Percentiles rank a stretch among this genome's conserved stretches.
Conservation (phyloP, 768 basidiomycete genomes). For the Hysterangium stoloniferum region DNA sequence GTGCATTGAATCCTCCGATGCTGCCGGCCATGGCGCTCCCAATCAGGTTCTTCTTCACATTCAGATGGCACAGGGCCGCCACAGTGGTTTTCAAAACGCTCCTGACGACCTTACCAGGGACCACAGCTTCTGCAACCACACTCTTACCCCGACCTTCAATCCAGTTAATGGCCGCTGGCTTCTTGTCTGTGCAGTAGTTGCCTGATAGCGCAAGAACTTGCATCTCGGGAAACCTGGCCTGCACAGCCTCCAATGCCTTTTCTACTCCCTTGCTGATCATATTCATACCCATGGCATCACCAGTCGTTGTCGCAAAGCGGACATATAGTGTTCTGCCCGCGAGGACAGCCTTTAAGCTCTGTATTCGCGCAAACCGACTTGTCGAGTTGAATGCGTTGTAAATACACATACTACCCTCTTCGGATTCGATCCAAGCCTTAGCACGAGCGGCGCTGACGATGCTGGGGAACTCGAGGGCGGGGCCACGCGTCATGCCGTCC, state of each 20-base stretch:
- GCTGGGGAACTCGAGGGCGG: constrained; percentile 92
- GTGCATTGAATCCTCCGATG: constrained; percentile 98
- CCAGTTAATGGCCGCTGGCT: constrained; percentile 99
- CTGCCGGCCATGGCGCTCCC: constrained; percentile 98
- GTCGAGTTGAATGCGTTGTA: constrained; percentile 90
- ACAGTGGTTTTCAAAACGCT: constrained; percentile 94
- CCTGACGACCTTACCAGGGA: constrained; percentile 85
- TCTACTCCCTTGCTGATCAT: constrained; percentile 99
- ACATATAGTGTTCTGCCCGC: constrained; percentile 92
- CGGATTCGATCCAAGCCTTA: constrained; percentile 78
- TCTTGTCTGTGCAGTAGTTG: constrained; percentile 99
- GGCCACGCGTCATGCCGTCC: constrained; percentile 97
- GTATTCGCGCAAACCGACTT: constrained; percentile 83
- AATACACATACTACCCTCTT: constrained; percentile 68
- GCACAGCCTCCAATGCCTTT: constrained; percentile 79
- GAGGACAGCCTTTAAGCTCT: constrained; percentile 78
- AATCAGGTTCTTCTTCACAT: constrained; percentile 94
- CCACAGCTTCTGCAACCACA: constrained; percentile 90
- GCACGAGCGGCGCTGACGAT: constrained; percentile 75
- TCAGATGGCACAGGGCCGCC: constrained; percentile 79
- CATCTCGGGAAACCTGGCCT: constrained; percentile 84
- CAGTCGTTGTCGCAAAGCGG: constrained; percentile 89
- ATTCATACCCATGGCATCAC: constrained; percentile 99
- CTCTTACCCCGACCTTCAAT: constrained; percentile 98
- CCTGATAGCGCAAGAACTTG: constrained; percentile 83